phyloP scores from a whole-genome alignment of 257 asterid species.

The Primulina huaijiensis region DNA sequence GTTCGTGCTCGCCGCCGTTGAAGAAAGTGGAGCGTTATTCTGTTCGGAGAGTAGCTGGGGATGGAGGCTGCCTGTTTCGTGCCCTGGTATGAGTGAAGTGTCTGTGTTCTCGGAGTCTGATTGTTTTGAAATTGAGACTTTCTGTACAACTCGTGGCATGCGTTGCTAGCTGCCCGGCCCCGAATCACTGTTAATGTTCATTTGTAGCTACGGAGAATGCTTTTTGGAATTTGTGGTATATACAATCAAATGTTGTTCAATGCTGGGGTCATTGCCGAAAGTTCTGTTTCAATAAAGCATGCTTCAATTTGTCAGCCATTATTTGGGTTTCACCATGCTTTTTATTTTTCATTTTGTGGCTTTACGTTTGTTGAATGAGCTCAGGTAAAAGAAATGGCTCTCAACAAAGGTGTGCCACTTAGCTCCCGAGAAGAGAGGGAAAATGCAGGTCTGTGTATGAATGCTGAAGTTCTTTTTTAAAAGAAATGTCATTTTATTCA shows the following conservation, averaged over 20 bases:
- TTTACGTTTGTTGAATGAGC: constrained; percentile 25
- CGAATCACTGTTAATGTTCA: background rate
- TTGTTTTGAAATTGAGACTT: background rate
- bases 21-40: constrained; percentile 75
- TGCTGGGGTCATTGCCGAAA: background rate
- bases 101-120: constrained; percentile 17
- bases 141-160: constrained; percentile 2
- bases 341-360: background rate
- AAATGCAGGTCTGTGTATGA: constrained; percentile 62
- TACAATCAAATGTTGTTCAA: constrained; percentile 4
- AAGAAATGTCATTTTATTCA: constrained; percentile 2
- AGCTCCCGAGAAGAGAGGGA: constrained; percentile 74
- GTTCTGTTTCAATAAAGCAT: background rate
- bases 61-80: constrained; percentile 93
- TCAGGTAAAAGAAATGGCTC: constrained; percentile 97
- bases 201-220: constrained; percentile 5
- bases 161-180: background rate
- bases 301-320: background rate
- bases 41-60: constrained; percentile 82
- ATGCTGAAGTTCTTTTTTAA: constrained; percentile 16
- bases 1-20: constrained; percentile 53
- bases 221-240: constrained; percentile 15
- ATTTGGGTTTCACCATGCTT: too few species aligned
- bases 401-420: constrained; percentile 67
- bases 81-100: constrained; percentile 66